phyloP scores from a whole-genome alignment of 1,139 yeast species.

The Geotrichum fermentans region DNA sequence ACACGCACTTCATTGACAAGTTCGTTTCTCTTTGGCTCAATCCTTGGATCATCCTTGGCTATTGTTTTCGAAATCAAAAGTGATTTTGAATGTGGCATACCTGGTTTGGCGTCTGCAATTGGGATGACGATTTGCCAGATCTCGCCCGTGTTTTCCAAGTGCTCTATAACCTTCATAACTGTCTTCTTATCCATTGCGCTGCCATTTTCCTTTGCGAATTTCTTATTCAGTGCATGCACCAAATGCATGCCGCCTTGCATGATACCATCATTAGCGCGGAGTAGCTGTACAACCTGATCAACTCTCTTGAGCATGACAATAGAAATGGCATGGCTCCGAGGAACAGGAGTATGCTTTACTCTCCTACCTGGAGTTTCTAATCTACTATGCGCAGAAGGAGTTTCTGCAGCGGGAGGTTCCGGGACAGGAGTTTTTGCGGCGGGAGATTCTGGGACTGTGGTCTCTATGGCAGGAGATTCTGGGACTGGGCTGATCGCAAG shows the following conservation, averaged over 20 bases:
- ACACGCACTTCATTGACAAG: slow-evolving; percentile 7
- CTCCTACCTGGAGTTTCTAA: too few relatives aligned
- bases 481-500: background rate
- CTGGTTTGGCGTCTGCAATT: slow-evolving; percentile 22
- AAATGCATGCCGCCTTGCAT: slow-evolving; percentile 33
- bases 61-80: slow-evolving; percentile 25
- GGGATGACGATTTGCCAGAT: slow-evolving; percentile 25
- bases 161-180: slow-evolving; percentile 27
- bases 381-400: too few relatives aligned
- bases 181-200: slow-evolving; percentile 38
- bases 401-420: too few relatives aligned
- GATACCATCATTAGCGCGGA: slow-evolving; percentile 36
- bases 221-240: slow-evolving; percentile 27
- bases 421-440: too few relatives aligned
- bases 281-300: slow-evolving; percentile 31
- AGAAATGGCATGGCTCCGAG: slow-evolving; percentile 1
- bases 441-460: too few relatives aligned
- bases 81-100: slow-evolving; percentile 23
- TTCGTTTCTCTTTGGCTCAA: slow-evolving; percentile 14
- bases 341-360: background rate
- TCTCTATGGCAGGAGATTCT: too few relatives aligned
- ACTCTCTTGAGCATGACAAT: slow-evolving; percentile 30
- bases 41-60: slow-evolving; percentile 22
- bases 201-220: slow-evolving; percentile 24
- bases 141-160: slow-evolving; percentile 29